Evolutionary conservation across 345 rosid species (phyloP).

Genomic region (Punica granatum): DNA sequence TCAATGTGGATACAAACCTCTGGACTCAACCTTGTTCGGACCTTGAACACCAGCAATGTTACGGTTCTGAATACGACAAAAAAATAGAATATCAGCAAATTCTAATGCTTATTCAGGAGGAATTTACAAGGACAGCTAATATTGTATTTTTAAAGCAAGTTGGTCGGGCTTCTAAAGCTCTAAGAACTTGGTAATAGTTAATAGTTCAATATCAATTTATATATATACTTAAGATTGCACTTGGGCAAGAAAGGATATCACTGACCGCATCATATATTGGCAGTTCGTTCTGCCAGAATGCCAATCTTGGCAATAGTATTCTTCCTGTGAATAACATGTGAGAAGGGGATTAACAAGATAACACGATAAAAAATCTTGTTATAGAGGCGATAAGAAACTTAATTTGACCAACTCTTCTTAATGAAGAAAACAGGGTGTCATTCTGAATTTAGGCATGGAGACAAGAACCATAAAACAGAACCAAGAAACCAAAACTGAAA

Average conservation of each 20-base stretch:
- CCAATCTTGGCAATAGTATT: slow-evolving; percentile 55
- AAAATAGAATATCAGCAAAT: slow-evolving; percentile 1
- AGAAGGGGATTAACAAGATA: neutral
- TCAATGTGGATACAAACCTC: slow-evolving; percentile 7
- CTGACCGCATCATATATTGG: slow-evolving; percentile 65
- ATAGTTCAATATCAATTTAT: neutral
- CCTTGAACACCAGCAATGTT: slow-evolving; percentile 10
- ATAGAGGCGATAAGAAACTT: neutral
- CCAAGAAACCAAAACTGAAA: no score
- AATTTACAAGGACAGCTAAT: neutral
- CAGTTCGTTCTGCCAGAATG: slow-evolving; percentile 80
- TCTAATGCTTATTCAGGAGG: neutral
- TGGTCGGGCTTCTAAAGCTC: neutral
- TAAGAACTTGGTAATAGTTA: neutral
- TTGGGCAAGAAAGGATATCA: slow-evolving; percentile 1
- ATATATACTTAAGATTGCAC: neutral
- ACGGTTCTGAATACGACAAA: slow-evolving; percentile 4
- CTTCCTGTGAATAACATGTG: slow-evolving; percentile 50
- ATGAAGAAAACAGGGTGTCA: neutral
- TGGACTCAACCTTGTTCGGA: neutral
- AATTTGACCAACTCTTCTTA: neutral
- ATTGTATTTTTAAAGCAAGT: neutral
- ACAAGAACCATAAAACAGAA: neutral
- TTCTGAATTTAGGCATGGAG: neutral
- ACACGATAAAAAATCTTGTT: neutral